Conservation (phyloP, 2,329 filamentous ascomycete genomes). For the Talaromyces atroroseus region DNA sequence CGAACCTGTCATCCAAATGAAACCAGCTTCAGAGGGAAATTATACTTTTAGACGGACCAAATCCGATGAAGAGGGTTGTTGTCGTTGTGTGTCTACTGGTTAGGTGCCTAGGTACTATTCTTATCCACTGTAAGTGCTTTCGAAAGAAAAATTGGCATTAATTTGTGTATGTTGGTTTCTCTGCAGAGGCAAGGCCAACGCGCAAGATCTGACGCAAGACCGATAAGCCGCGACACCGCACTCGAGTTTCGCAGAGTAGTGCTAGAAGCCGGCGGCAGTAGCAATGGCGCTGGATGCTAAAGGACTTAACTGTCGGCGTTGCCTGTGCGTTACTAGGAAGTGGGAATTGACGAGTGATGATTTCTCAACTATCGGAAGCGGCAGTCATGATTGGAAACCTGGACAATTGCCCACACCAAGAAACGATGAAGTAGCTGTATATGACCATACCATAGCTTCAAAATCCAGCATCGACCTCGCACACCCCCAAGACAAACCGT, state of each 20-base stretch:
- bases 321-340: not conserved
- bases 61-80: not conserved
- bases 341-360: not conserved
- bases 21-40: conserved; percentile 1
- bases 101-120: not conserved
- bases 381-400: no score
- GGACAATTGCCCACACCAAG: no score
- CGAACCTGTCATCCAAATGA: not conserved
- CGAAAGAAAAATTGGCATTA: not conserved
- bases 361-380: no score
- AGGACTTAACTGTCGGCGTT: not conserved
- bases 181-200: conserved; percentile 3
- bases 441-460: no score
- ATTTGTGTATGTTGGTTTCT: not conserved
- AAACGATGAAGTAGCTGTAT: no score
- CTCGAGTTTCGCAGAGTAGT: conserved; percentile 1
- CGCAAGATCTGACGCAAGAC: conserved; percentile 3
- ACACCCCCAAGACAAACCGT: conserved; percentile 16
- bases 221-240: not conserved
- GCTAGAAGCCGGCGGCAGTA: not conserved
- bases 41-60: not conserved
- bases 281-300: not conserved
- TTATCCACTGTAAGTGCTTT: not conserved
- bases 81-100: not conserved
- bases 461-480: conserved; percentile 2